Evolutionary conservation across 1,284 basidiomycete species (phyloP).

Genomic region (Ganoderma multipileum): DNA sequence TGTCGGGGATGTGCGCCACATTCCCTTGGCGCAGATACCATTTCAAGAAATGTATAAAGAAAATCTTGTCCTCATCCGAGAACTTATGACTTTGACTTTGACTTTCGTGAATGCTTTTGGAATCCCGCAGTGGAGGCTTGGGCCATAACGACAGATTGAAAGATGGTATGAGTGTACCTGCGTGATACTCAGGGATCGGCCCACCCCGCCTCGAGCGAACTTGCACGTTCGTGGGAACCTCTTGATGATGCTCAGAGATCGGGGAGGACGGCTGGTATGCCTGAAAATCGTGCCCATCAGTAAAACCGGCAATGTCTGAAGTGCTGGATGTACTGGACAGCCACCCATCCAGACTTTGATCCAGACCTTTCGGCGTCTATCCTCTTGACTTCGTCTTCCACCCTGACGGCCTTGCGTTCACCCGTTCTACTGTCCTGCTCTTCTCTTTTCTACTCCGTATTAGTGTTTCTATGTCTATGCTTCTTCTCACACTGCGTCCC

Average conservation of each 20-base stretch:
- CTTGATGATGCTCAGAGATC: neutral
- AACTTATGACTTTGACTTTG: neutral
- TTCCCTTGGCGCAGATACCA: neutral
- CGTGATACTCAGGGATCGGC: constrained; percentile 11
- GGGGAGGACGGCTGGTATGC: neutral
- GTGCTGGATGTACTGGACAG: no score
- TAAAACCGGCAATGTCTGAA: no score
- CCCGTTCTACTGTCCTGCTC: no score
- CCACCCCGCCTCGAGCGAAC: constrained; percentile 8
- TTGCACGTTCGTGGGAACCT: neutral
- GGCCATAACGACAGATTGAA: neutral
- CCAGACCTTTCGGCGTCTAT: no score
- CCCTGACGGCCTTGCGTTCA: no score
- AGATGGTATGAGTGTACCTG: neutral
- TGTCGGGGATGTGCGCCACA: neutral
- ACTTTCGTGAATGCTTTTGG: neutral
- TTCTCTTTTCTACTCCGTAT: no score
- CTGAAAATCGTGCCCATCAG: neutral
- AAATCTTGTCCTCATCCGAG: constrained; percentile 6
- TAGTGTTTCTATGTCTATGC: no score
- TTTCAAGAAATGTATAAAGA: constrained; percentile 13
- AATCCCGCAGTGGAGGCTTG: neutral
- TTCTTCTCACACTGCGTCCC: no score
- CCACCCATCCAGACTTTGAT: no score
- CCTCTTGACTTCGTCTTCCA: no score